Evolutionary conservation across 1,139 yeast species (phyloP), one percentile per base, ranked within the genome.

Genomic region (Pichia sp.): DNA sequence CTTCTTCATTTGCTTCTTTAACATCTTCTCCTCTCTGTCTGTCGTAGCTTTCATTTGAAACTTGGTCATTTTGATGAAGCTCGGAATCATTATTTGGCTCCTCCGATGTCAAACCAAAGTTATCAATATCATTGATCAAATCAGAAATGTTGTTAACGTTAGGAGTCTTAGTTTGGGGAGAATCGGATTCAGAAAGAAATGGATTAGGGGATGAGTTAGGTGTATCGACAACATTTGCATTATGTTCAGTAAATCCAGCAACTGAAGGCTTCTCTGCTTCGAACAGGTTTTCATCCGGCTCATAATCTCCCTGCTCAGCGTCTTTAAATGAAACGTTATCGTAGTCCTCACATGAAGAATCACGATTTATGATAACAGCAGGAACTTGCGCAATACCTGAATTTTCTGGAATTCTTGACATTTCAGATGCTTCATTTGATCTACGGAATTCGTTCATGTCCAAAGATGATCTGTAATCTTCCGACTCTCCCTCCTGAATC

Each of bases 401-500:
- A 13, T 13, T 21, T 19, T 10, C 7, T 10, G 9, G n/a, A 10
- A 8, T 21, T 21, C 19, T 19, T 19, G 41, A 18, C 25, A 21
- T 18, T 44, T 19, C 41, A 18, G 10, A 12, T 6, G 37, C 8
- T 12, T 13, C 37, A 31, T 10, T 31, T 31, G 37, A n/a, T 31
- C 18, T n/a, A 18, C n/a, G 16, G 7, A n/a, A n/a, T 13, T 31
- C 37, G n/a, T 31, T 31, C 37, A 31, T 31, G 18, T 31, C 37
- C 18, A 31, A n/a, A 12, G 37, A 31, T 8, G 37, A 31, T n/a
- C 16, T 48, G 7, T 55, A 47, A 22, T 53, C 54, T 34, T 55
- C 57, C 19, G 52, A 41, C 12, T 55, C 55, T 9, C 52, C 49
- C 49, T 65, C 68, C 40, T 62, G 63, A 47, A 64, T 64, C 18